These are phyloP conservation scores for Colletotrichum coccodes DNA, from an alignment of 2,329 filamentous ascomycete genomes.

Conservation along the genomic window DNA sequence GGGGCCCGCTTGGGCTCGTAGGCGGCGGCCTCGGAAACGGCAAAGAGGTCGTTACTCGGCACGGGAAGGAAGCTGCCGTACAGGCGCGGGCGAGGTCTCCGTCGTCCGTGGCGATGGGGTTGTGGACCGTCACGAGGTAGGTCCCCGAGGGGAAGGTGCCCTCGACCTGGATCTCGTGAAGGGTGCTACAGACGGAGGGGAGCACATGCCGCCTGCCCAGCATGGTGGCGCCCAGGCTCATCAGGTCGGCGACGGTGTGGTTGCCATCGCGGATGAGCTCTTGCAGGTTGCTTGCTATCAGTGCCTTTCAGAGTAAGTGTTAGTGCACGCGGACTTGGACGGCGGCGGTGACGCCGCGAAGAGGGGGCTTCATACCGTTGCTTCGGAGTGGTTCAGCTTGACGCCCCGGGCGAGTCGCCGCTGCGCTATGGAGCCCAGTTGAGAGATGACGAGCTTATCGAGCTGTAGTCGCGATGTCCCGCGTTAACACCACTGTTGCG, in stretches of 20 bases:
- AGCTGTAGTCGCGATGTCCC: constrained; percentile 64
- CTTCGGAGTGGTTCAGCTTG: constrained; percentile 89
- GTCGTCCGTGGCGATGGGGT: constrained; percentile 87
- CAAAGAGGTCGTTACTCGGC: constrained; percentile 75
- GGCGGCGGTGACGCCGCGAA: background rate
- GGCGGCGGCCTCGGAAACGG: constrained; percentile 69
- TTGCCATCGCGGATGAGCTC: constrained; percentile 98
- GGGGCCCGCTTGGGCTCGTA: constrained; percentile 78
- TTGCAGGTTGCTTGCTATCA: constrained; percentile 90
- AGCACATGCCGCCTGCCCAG: constrained; percentile 92
- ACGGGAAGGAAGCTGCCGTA: constrained; percentile 93
- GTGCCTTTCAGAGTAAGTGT: constrained; percentile 59
- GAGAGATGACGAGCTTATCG: constrained; percentile 94
- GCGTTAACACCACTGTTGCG: constrained; percentile 30
- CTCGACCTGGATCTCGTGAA: constrained; percentile 90
- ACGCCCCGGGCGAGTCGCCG: constrained; percentile 87
- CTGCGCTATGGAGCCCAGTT: constrained; percentile 89
- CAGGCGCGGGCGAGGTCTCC: constrained; percentile 87
- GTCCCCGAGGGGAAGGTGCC: constrained; percentile 92
- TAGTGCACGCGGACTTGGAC: constrained; percentile 2
- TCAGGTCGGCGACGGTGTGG: constrained; percentile 91
- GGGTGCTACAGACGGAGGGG: constrained; percentile 81
- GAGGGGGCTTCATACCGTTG: constrained; percentile 66
- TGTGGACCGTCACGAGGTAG: constrained; percentile 93
- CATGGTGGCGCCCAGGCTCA: constrained; percentile 91